phyloP scores from a whole-genome alignment of 768 basidiomycete genomes.

The Calocera cornea region DNA sequence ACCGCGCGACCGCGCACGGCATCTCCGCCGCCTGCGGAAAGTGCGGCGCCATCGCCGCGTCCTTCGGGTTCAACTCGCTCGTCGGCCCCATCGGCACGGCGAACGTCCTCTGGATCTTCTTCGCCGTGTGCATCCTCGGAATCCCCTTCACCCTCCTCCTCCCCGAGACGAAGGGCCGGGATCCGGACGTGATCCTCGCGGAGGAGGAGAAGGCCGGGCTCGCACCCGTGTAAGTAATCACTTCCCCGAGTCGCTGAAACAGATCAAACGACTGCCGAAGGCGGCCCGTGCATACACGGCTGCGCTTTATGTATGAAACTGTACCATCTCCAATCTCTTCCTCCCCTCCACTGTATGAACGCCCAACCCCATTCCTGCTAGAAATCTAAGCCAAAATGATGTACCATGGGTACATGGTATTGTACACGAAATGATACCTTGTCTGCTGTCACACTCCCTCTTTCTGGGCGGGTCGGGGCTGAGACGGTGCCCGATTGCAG shows the following conservation, averaged over 20 bases:
- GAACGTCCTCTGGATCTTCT: slow-evolving; percentile 43
- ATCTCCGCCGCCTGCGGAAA: slow-evolving; percentile 66
- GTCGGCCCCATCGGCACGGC: slow-evolving; percentile 51
- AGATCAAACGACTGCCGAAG: background rate
- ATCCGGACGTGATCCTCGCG: slow-evolving; percentile 36
- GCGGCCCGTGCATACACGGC: too few species aligned
- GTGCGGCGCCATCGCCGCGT: slow-evolving; percentile 61
- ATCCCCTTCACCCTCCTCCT: slow-evolving; percentile 32
- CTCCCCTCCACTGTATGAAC: too few species aligned
- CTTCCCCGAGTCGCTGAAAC: background rate
- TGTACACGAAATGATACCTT: too few species aligned
- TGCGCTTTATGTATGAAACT: too few species aligned
- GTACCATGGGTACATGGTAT: too few species aligned
- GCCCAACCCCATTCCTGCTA: too few species aligned
- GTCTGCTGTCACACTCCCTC: too few species aligned
- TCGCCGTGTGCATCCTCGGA: slow-evolving; percentile 7
- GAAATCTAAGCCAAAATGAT: too few species aligned
- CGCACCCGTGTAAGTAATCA: background rate
- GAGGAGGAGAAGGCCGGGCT: slow-evolving; percentile 22
- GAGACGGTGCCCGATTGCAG: too few species aligned
- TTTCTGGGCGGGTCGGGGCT: too few species aligned
- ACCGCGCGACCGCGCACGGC: slow-evolving; percentile 60
- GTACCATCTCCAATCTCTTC: too few species aligned
- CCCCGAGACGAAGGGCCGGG: slow-evolving; percentile 39
- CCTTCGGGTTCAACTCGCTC: slow-evolving; percentile 57